These are phyloP conservation scores for Moelleriella libera DNA, from an alignment of 2,329 filamentous ascomycete species.

Conservation along the genomic window DNA sequence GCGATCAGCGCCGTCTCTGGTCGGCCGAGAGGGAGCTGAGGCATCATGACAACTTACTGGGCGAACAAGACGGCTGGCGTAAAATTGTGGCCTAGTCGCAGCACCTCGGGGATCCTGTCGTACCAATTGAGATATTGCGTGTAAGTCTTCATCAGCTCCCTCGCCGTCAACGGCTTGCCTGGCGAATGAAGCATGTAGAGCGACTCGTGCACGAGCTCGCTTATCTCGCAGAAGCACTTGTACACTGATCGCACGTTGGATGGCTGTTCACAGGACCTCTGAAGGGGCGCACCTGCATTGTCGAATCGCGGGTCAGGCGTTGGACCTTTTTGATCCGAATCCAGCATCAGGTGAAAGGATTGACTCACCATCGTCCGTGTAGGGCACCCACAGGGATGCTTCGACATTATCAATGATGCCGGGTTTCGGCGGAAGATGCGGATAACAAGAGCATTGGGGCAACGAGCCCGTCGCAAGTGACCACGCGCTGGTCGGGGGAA, in stretches of 20 bases:
- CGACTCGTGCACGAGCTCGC: constrained; percentile 59
- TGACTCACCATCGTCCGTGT: constrained; percentile 39
- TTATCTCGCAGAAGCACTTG: constrained; percentile 57
- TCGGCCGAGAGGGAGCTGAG: too few relatives aligned
- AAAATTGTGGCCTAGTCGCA: constrained; percentile 53
- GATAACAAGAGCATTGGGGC: constrained; percentile 44
- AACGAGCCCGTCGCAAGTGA: constrained; percentile 49
- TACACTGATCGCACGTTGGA: constrained; percentile 56
- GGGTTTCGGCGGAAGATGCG: constrained; percentile 43
- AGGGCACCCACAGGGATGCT: constrained; percentile 44
- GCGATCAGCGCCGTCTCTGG: too few relatives aligned
- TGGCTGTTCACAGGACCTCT: constrained; percentile 43
- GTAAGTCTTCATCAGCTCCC: constrained; percentile 49
- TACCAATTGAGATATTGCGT: constrained; percentile 61
- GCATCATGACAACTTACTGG: constrained; percentile 39
- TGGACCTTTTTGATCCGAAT: not conserved
- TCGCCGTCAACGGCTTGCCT: constrained; percentile 47
- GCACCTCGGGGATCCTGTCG: constrained; percentile 46
- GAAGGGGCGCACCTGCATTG: constrained; percentile 32
- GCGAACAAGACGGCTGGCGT: constrained; percentile 60
- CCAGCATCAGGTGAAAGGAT: not conserved
- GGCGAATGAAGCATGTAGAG: constrained; percentile 62
- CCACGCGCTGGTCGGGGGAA: constrained; percentile 34
- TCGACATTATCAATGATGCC: constrained; percentile 46
- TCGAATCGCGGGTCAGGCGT: not conserved